Evolutionary conservation across 306 rosid genomes (phyloP).

Genomic region (Aeschynomene evenia): DNA sequence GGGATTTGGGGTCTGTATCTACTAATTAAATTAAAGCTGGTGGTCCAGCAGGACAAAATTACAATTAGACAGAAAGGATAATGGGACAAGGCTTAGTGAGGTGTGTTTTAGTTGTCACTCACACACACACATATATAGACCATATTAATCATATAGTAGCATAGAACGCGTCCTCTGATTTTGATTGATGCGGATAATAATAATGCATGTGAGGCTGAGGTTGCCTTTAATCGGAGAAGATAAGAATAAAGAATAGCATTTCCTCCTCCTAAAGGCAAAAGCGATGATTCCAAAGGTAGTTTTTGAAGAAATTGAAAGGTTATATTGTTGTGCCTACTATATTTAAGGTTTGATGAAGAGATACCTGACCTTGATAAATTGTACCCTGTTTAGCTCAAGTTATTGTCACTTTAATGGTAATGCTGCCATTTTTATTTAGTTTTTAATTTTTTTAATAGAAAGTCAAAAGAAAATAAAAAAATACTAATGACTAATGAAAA

Average conservation of each 20-base stretch:
- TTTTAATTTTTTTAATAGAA: not conserved
- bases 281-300: not conserved
- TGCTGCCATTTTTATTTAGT: not conserved
- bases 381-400: not conserved
- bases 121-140: slow-evolving; percentile 35
- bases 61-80: slow-evolving; percentile 24
- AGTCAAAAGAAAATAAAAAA: not conserved
- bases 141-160: slow-evolving; percentile 29
- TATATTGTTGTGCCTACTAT: not conserved
- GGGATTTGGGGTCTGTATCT: not conserved
- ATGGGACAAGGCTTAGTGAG: slow-evolving; percentile 46
- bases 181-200: slow-evolving; percentile 35
- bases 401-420: not conserved
- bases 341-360: not conserved
- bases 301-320: not conserved
- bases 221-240: slow-evolving; percentile 29
- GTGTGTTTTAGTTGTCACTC: slow-evolving; percentile 41
- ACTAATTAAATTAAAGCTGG: slow-evolving; percentile 24
- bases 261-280: slow-evolving; percentile 1
- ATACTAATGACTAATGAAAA: not conserved
- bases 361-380: not conserved
- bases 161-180: slow-evolving; percentile 28
- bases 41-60: slow-evolving; percentile 23
- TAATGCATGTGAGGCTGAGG: slow-evolving; percentile 51
- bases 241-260: slow-evolving; percentile 29